Evolutionary conservation across 1,139 yeast species (phyloP).

Genomic region (Zhuliangozyma parablackwelliae): DNA sequence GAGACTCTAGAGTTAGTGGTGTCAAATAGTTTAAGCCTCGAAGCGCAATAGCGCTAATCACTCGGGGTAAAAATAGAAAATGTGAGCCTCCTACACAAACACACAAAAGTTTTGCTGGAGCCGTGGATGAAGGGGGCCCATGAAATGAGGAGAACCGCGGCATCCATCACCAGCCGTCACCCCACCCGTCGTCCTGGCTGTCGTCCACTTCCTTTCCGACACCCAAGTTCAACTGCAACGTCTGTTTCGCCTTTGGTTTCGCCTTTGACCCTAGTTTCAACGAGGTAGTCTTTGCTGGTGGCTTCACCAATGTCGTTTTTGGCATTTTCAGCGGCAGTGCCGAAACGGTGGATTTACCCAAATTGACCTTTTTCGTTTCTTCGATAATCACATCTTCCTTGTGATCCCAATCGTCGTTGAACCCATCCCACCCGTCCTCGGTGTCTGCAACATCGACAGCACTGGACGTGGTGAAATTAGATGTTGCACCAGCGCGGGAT

Average conservation of each 20-base stretch:
- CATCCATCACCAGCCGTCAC: conserved; percentile 19
- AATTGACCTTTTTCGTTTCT: conserved; percentile 7
- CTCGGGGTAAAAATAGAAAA: no score
- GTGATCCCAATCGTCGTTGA: conserved; percentile 12
- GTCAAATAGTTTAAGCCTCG: no score
- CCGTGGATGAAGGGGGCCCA: no score
- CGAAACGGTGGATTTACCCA: conserved; percentile 9
- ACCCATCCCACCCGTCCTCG: conserved; percentile 12
- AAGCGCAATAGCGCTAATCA: no score
- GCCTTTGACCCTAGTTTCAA: conserved; percentile 26
- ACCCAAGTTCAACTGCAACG: conserved; percentile 32
- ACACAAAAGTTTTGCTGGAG: no score
- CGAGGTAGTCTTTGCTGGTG: conserved; percentile 7
- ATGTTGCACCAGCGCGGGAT: conserved; percentile 6
- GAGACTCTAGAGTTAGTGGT: no score
- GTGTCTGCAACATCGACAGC: conserved; percentile 5
- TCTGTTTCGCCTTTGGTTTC: conserved; percentile 19
- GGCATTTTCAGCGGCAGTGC: conserved; percentile 2
- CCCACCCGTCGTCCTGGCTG: conserved; percentile 44
- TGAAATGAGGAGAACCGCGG: no score
- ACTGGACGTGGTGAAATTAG: no score
- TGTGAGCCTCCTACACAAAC: no score
- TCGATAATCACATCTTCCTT: conserved; percentile 5
- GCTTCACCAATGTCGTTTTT: conserved; percentile 9
- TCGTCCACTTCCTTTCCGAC: conserved; percentile 35